These are phyloP conservation scores for Nemania sp. DNA, from an alignment of 2,329 filamentous ascomycete genomes.

Conservation along the genomic window DNA sequence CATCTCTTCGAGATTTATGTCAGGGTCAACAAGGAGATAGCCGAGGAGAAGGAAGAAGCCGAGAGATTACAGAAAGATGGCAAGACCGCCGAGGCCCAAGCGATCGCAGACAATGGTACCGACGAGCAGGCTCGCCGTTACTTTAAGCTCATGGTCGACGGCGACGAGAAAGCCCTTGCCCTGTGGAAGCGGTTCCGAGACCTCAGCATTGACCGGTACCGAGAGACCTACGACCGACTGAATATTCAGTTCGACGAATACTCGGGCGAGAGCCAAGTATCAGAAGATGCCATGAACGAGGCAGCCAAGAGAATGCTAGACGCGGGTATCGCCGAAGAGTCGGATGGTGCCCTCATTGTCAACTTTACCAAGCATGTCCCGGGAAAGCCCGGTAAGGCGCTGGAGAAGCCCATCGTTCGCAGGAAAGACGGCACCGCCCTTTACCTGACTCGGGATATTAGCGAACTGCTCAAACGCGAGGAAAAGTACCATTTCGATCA, in stretches of 20 bases:
- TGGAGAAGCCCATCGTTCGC: constrained; percentile 72
- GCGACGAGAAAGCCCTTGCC: constrained; percentile 58
- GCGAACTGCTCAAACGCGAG: constrained; percentile 69
- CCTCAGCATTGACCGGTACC: constrained; percentile 62
- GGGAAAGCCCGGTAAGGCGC: constrained; percentile 69
- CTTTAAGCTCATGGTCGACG: constrained; percentile 65
- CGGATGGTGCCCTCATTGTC: constrained; percentile 72
- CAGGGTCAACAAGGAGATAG: constrained; percentile 66
- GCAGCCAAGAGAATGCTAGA: constrained; percentile 66
- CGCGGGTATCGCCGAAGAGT: constrained; percentile 68
- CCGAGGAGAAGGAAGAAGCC: constrained; percentile 64
- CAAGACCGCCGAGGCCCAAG: constrained; percentile 48
- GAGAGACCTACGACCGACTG: constrained; percentile 61
- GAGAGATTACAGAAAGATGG: constrained; percentile 55
- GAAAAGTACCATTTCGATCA: constrained; percentile 69
- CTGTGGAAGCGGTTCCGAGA: constrained; percentile 64
- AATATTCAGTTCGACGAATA: constrained; percentile 67
- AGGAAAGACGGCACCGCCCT: constrained; percentile 76
- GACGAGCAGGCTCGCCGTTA: constrained; percentile 62
- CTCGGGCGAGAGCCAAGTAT: constrained; percentile 75
- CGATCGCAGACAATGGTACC: constrained; percentile 46
- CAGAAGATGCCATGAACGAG: constrained; percentile 67
- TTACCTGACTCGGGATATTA: constrained; percentile 79
- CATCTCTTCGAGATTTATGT: constrained; percentile 77
- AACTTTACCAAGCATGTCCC: constrained; percentile 71